These are phyloP conservation scores for Gaultheria prostrata DNA, from an alignment of 148 eudicot genomes.

Conservation along the genomic window DNA sequence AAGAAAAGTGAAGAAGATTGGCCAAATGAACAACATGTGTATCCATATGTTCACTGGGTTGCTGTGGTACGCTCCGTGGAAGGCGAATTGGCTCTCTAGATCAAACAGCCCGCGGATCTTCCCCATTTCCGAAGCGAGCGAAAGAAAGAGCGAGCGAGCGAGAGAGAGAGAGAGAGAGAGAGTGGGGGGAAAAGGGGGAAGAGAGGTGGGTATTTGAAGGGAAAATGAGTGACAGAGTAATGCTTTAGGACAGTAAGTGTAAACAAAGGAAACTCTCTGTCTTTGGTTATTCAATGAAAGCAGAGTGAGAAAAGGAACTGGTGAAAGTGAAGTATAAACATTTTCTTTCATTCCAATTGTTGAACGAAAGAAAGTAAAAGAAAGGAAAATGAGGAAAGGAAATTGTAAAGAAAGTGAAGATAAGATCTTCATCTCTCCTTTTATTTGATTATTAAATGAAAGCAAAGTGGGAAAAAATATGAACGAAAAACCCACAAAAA, in stretches of 20 bases:
- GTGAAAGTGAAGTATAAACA: background rate
- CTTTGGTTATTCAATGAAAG: background rate
- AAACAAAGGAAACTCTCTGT: background rate
- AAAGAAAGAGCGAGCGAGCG: background rate
- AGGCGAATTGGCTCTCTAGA: conserved; percentile 53
- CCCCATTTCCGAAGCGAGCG: conserved; percentile 5
- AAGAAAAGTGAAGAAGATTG: conserved; percentile 41
- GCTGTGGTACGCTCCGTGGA: conserved; percentile 54
- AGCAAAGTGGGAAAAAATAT: background rate
- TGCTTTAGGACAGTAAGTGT: background rate
- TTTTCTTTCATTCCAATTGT: background rate
- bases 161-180: background rate
- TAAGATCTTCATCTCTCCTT: background rate
- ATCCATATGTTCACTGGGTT: conserved; percentile 52
- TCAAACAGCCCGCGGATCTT: conserved; percentile 29
- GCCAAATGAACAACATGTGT: conserved; percentile 62
- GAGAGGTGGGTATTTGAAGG: background rate
- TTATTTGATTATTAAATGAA: background rate
- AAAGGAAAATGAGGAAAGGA: background rate
- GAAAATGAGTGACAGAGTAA: background rate
- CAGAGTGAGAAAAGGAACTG: background rate
- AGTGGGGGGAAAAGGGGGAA: background rate
- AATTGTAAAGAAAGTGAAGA: background rate
- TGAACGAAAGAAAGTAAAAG: background rate
- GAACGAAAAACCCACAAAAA: background rate